These are phyloP conservation scores for Cladosporium sp. DNA, from an alignment of 2,329 filamentous ascomycete genomes.

Conservation along the genomic window DNA sequence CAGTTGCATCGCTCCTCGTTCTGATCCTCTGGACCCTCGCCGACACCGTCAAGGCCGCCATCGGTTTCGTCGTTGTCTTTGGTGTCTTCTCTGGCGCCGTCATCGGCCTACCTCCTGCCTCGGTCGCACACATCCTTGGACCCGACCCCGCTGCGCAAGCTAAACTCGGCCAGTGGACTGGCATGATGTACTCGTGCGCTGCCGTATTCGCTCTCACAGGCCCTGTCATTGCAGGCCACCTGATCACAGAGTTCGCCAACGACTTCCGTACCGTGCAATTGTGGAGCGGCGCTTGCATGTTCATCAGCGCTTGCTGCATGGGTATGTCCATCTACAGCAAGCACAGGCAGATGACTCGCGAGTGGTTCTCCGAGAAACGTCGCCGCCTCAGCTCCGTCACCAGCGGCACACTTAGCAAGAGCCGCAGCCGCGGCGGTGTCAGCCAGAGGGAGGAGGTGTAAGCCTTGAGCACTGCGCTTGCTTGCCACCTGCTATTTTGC, in stretches of 20 bases:
- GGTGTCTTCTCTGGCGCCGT: constrained; percentile 51
- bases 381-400: constrained; percentile 12
- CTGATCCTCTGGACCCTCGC: constrained; percentile 48
- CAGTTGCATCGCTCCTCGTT: constrained; percentile 44
- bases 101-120: constrained; percentile 53
- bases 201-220: constrained; percentile 49
- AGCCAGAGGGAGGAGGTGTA: constrained; percentile 14
- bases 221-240: constrained; percentile 49
- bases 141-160: constrained; percentile 32
- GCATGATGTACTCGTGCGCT: constrained; percentile 54
- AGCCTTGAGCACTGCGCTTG: not conserved
- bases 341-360: not conserved
- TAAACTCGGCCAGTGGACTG: constrained; percentile 53
- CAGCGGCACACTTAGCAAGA: constrained; percentile 7
- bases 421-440: not conserved
- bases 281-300: constrained; percentile 48
- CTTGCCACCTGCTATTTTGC: not conserved
- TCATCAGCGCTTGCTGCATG: constrained; percentile 47
- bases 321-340: constrained; percentile 15
- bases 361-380: constrained; percentile 14
- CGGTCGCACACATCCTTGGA: constrained; percentile 49
- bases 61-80: constrained; percentile 52
- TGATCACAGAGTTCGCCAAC: constrained; percentile 42
- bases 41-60: constrained; percentile 39
- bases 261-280: constrained; percentile 49